Conservation (phyloP, 1,284 basidiomycete genomes). For the Ganoderma sinense region DNA sequence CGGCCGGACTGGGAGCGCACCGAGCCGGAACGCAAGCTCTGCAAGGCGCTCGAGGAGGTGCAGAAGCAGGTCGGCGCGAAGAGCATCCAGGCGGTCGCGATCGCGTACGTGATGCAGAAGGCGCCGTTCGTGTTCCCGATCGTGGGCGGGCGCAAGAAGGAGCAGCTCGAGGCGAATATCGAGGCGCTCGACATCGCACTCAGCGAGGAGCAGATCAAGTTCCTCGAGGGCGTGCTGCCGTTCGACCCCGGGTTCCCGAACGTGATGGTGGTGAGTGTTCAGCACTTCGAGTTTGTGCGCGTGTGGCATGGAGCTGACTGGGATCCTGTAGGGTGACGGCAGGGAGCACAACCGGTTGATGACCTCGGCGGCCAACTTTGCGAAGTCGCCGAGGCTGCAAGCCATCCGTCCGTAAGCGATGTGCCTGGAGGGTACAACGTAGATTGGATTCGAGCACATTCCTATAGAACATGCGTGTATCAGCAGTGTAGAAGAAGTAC, state of each 20-base stretch:
- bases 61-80: slow-evolving; percentile 49
- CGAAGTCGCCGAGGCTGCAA: slow-evolving; percentile 27
- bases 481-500: no score
- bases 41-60: slow-evolving; percentile 54
- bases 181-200: slow-evolving; percentile 54
- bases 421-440: neutral
- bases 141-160: slow-evolving; percentile 56
- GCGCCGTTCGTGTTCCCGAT: slow-evolving; percentile 52
- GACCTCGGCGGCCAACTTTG: slow-evolving; percentile 20
- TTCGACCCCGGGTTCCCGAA: slow-evolving; percentile 55
- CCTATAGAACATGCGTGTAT: no score
- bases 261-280: slow-evolving; percentile 45
- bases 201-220: slow-evolving; percentile 50
- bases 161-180: slow-evolving; percentile 56
- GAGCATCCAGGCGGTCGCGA: slow-evolving; percentile 45
- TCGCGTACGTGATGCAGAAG: slow-evolving; percentile 59
- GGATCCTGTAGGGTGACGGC: slow-evolving; percentile 23
- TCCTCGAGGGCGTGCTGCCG: slow-evolving; percentile 48
- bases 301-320: neutral
- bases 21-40: slow-evolving; percentile 48
- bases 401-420: slow-evolving; percentile 21
- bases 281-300: neutral
- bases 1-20: slow-evolving; percentile 49
- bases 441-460: neutral
- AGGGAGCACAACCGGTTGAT: slow-evolving; percentile 13